Evolutionary conservation across 2,329 filamentous ascomycete genomes (phyloP).

Genomic region (Hymenoscyphus infarciens): DNA sequence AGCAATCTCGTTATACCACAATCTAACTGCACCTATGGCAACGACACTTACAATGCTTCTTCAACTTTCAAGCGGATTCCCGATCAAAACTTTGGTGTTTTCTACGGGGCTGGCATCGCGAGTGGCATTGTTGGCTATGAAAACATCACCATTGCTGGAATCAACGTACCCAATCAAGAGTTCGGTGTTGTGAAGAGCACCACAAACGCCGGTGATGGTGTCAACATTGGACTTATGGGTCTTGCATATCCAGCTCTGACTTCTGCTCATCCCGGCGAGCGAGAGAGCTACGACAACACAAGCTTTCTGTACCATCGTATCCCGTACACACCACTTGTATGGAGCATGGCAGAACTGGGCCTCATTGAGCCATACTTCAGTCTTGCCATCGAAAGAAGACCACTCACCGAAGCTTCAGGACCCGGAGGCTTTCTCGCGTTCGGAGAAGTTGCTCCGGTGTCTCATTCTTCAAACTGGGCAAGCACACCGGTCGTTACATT

Average conservation of each 20-base stretch:
- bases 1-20: no score
- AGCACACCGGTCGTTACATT: not conserved
- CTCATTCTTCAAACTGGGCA: not conserved
- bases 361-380: not conserved
- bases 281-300: no score
- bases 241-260: constrained; percentile 6
- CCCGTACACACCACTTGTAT: no score
- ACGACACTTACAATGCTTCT: not conserved
- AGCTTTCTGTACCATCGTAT: no score
- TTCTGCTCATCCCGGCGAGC: not conserved
- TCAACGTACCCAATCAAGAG: not conserved
- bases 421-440: not conserved
- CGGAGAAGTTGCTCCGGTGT: not conserved
- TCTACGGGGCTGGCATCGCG: constrained; percentile 5
- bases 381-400: not conserved
- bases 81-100: constrained; percentile 5
- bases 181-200: not conserved
- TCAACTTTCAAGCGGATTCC: not conserved
- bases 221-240: constrained; percentile 3
- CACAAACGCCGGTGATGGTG: constrained; percentile 5
- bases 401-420: not conserved
- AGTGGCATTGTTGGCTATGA: constrained; percentile 7
- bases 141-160: constrained; percentile 1
- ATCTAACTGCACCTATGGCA: not conserved
- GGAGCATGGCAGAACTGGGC: not conserved